Base-by-base conservation (phyloP, 306 rosid genomes). In the Trifolium repens region DNA sequence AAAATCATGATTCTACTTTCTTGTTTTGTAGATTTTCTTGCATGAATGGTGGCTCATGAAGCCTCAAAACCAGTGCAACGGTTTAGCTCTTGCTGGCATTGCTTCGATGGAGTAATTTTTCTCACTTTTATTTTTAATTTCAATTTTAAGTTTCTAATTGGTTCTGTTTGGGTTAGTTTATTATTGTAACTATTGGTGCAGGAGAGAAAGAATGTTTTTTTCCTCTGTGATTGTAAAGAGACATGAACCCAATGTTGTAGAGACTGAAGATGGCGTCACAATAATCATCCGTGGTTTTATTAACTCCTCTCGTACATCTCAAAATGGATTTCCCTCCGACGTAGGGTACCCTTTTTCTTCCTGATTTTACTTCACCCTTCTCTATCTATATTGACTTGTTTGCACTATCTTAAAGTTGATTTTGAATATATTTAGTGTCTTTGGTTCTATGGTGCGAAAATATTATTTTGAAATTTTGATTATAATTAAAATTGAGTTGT, bases 21-120 rank as follows among this genome's bases (percentile, higher is more conserved):
- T 67, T 76, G 10, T 30, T 44, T 69, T 69, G 12, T 17, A 84
- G 85, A 35, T 80, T 73, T 62, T 68, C 78, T 57, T 84, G 17
- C 62, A 65, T 17, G 83, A 84, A 22, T 84, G 88, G 88, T 84
- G 88, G 88, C 73, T 84, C 16, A 64, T n/a, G 19, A 84, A 84
- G 61, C 59, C 70, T 34, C 68, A 32, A 37, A 17, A 0, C 10
- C 78, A 73, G 4, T 35, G 16, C 74, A 66, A 70, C 30, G 85
- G 88, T n/a, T 73, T 84, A 74, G 81, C 81, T 17, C 53, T 84
- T 53, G 83, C 78, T 2, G 85, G 88, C 8, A 30, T 84, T 49
- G 64, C 88, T 77, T 78, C 80, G 2, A 5, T 55, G 15, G 64
- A 44, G 87, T 84, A 72, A 9, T 8, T 32, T 32, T 32, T 32